phyloP scores from a whole-genome alignment of 2,329 filamentous ascomycete species.

The Aspergillus fructus region DNA sequence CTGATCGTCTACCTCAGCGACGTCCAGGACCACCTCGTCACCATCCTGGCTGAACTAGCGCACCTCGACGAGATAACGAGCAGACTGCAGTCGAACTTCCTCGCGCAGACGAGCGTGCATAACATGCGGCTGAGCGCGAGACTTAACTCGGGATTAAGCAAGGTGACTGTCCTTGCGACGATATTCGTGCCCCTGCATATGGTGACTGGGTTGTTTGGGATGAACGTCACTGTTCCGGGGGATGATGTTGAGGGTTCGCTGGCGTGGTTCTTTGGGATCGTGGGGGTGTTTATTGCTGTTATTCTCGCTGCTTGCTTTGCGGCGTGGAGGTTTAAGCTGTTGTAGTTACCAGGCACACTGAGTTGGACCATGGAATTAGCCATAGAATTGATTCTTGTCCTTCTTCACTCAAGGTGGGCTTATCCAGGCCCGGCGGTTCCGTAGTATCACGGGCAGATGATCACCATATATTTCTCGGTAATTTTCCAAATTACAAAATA shows the following conservation, averaged over 20 bases:
- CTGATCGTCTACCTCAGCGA: conserved; percentile 94
- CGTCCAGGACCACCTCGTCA: conserved; percentile 97
- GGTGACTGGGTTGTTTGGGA: conserved; percentile 62
- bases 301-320: conserved; percentile 34
- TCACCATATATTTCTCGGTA: too few species aligned
- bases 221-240: conserved; percentile 51
- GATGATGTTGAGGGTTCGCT: conserved; percentile 28
- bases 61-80: conserved; percentile 97
- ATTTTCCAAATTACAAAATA: too few species aligned
- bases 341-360: too few species aligned
- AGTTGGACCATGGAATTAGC: too few species aligned
- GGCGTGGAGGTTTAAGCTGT: conserved; percentile 35
- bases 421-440: too few species aligned
- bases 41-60: conserved; percentile 88
- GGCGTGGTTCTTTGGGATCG: conserved; percentile 49
- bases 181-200: conserved; percentile 92
- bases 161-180: conserved; percentile 89
- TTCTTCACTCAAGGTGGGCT: too few species aligned
- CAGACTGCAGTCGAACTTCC: conserved; percentile 87
- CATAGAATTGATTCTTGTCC: too few species aligned
- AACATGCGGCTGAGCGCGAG: conserved; percentile 81
- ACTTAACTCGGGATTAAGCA: conserved; percentile 83
- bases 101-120: conserved; percentile 88
- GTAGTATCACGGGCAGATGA: too few species aligned
- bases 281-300: conserved; percentile 43